Percentiles rank a stretch among this genome's conserved stretches.
These are phyloP conservation scores for Cyclotella distinguenda DNA, from an alignment of 108 stramenopile genomes.

Conservation along the genomic window DNA sequence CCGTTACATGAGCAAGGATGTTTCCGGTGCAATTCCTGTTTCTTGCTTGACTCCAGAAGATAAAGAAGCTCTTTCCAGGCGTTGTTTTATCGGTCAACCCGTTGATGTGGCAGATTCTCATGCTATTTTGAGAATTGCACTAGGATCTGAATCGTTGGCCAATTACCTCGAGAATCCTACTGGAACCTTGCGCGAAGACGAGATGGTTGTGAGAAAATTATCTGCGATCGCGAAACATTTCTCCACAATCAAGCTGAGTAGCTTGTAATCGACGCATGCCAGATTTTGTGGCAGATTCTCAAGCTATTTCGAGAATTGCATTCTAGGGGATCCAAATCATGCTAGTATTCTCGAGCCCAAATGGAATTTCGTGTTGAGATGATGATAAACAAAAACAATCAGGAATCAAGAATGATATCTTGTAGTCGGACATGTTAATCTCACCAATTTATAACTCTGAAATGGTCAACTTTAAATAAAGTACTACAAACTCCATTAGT, in stretches of 20 bases:
- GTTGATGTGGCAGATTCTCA: conserved; percentile 65
- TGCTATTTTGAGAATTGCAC: conserved; percentile 67
- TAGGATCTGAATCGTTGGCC: conserved; percentile 61
- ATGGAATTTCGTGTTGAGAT: too few species aligned
- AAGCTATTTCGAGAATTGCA: too few species aligned
- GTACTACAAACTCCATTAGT: too few species aligned
- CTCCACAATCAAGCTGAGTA: conserved; percentile 1
- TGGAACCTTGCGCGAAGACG: background rate
- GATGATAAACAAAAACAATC: too few species aligned
- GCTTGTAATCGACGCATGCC: conserved; percentile 3
- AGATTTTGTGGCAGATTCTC: too few species aligned
- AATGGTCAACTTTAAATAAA: too few species aligned
- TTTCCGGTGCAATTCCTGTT: conserved; percentile 24
- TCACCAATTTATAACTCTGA: too few species aligned
- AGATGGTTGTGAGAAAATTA: conserved; percentile 1
- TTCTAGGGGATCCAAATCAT: too few species aligned
- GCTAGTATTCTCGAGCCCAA: too few species aligned
- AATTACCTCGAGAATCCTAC: conserved; percentile 42
- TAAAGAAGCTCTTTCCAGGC: conserved; percentile 43
- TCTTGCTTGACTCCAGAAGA: conserved; percentile 59
- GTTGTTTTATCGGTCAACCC: conserved; percentile 69
- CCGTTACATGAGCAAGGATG: conserved; percentile 71
- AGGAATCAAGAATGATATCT: too few species aligned
- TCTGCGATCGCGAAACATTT: conserved; percentile 9
- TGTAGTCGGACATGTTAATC: too few species aligned